These are phyloP conservation scores for Colletotrichum sp. DNA, from an alignment of 2,329 filamentous ascomycete genomes.

Conservation along the genomic window DNA sequence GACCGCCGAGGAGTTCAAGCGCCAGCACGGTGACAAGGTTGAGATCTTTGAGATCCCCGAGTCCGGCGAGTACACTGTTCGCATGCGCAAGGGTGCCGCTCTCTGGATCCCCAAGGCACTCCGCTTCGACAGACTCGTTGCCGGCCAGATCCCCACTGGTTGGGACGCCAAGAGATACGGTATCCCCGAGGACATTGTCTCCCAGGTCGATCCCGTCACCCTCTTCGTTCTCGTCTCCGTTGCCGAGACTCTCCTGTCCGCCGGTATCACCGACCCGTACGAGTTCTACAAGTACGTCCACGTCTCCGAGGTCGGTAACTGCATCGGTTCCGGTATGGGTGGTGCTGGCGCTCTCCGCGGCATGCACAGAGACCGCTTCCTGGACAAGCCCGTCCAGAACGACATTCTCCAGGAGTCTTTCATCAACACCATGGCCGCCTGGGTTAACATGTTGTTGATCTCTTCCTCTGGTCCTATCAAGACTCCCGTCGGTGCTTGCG, in stretches of 20 bases:
- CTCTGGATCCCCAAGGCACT: constrained; percentile 97
- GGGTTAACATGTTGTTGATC: constrained; percentile 98
- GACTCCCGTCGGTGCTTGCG: constrained; percentile 96
- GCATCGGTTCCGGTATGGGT: constrained; percentile 97
- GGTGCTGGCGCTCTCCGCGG: constrained; percentile 89
- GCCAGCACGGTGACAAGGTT: constrained; percentile 96
- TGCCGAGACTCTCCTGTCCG: constrained; percentile 86
- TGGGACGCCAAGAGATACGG: constrained; percentile 98
- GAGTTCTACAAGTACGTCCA: constrained; percentile 99
- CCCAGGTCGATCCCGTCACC: constrained; percentile 95
- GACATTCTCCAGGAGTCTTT: constrained; percentile 99
- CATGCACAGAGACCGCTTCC: constrained; percentile 98
- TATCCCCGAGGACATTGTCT: constrained; percentile 96
- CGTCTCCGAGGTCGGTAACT: constrained; percentile 97
- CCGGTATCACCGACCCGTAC: constrained; percentile 97
- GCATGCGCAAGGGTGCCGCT: constrained; percentile 92
- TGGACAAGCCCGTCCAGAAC: constrained; percentile 97
- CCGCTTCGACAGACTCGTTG: constrained; percentile 95
- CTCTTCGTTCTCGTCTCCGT: constrained; percentile 94
- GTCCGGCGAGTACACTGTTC: constrained; percentile 92
- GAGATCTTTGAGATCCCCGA: constrained; percentile 96
- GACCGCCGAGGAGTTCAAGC: constrained; percentile 95
- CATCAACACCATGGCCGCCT: constrained; percentile 99
- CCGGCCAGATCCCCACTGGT: constrained; percentile 94
- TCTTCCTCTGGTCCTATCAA: constrained; percentile 98